Conservation (phyloP, 768 basidiomycete genomes). For the Amanita thiersii region DNA sequence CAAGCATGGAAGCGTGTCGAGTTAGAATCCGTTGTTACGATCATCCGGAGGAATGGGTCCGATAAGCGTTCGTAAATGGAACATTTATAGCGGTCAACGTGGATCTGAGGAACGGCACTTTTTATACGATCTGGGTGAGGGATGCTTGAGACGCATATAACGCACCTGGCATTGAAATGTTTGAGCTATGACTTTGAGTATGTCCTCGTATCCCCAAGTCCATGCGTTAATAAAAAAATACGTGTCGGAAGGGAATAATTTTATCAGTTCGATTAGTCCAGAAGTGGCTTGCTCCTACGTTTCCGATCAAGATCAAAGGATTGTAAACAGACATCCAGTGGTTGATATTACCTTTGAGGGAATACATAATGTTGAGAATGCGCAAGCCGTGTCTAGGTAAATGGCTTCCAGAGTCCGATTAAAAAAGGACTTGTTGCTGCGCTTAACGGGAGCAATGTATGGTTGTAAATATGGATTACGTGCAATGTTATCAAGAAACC, state of each 20-base stretch:
- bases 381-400: conserved; percentile 74
- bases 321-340: not conserved
- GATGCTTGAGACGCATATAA: not conserved
- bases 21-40: conserved; percentile 52
- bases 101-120: conserved; percentile 44
- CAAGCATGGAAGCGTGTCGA: conserved; percentile 89
- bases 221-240: conserved; percentile 88
- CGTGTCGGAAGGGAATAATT: conserved; percentile 51
- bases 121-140: not conserved
- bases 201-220: conserved; percentile 97
- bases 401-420: conserved; percentile 59
- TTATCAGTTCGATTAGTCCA: conserved; percentile 65
- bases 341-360: conserved; percentile 47
- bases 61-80: conserved; percentile 48
- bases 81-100: conserved; percentile 86
- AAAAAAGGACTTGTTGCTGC: conserved; percentile 12
- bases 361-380: conserved; percentile 41
- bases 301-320: conserved; percentile 1
- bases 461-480: conserved; percentile 67
- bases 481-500: conserved; percentile 60
- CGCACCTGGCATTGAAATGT: conserved; percentile 57
- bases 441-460: conserved; percentile 41
- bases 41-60: conserved; percentile 52
- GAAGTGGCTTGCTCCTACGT: conserved; percentile 63
- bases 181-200: conserved; percentile 67